phyloP scores from a whole-genome alignment of 2,329 filamentous ascomycete genomes.

The Penicillium crustosum region DNA sequence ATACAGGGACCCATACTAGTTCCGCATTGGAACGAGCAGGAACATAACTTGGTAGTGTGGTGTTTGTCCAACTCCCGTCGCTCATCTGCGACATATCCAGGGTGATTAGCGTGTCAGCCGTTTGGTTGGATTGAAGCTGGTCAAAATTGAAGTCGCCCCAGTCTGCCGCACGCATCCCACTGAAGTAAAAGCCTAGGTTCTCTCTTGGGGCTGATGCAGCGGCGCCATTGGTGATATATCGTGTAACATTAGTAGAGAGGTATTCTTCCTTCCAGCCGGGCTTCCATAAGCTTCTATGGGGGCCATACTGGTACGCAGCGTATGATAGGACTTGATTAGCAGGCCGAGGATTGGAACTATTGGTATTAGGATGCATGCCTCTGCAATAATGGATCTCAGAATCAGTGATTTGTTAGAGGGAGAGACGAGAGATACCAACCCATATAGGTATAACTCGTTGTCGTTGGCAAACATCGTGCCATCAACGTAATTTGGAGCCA shows the following conservation, averaged over 20 bases:
- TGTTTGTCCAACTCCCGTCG: constrained; percentile 58
- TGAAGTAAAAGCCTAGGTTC: constrained; percentile 70
- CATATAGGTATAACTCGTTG: constrained; percentile 63
- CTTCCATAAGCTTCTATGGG: constrained; percentile 43
- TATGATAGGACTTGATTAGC: constrained; percentile 53
- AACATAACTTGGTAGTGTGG: constrained; percentile 52
- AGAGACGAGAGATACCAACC: constrained; percentile 35
- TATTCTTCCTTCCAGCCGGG: constrained; percentile 43
- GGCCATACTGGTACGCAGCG: constrained; percentile 48
- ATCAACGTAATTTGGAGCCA: constrained; percentile 57
- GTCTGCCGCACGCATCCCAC: constrained; percentile 56
- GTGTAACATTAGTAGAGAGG: constrained; percentile 53
- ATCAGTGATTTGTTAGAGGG: neutral
- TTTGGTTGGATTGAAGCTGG: constrained; percentile 34
- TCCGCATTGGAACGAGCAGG: constrained; percentile 62
- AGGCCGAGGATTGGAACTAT: constrained; percentile 41
- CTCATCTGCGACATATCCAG: constrained; percentile 59
- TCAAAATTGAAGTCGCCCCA: constrained; percentile 52
- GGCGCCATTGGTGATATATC: constrained; percentile 65
- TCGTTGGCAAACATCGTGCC: constrained; percentile 67
- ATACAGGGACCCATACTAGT: constrained; percentile 60
- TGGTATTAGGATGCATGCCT: constrained; percentile 49
- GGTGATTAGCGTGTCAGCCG: constrained; percentile 59
- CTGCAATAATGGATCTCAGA: constrained; percentile 14
- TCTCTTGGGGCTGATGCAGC: constrained; percentile 66